phyloP scores from a whole-genome alignment of 2,329 filamentous ascomycete species.

The Aspergillus caelatus region DNA sequence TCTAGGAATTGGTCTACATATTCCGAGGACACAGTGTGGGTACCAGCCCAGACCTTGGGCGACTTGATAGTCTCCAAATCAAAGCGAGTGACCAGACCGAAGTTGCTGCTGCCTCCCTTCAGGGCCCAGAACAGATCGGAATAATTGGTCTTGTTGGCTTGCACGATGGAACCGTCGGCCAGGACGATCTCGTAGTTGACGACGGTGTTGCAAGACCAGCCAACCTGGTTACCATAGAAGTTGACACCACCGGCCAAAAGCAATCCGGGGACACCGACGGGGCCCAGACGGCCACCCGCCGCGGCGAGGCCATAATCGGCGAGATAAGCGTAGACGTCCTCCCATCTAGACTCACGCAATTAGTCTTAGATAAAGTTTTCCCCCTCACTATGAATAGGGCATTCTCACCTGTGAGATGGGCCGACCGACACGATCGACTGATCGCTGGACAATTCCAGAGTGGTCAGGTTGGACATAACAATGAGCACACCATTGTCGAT shows the following conservation, averaged over 20 bases:
- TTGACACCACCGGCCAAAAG: slow-evolving; percentile 33
- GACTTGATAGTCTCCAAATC: slow-evolving; percentile 38
- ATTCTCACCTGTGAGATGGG: slow-evolving; percentile 27
- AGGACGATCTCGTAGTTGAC: slow-evolving; percentile 41
- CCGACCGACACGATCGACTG: slow-evolving; percentile 33
- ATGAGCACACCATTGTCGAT: slow-evolving; percentile 38
- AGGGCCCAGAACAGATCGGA: slow-evolving; percentile 44
- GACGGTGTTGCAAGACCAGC: slow-evolving; percentile 33
- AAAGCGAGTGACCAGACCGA: slow-evolving; percentile 47
- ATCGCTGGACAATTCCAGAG: slow-evolving; percentile 30
- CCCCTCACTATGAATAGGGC: not conserved
- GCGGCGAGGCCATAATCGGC: slow-evolving; percentile 23
- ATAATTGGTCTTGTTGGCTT: slow-evolving; percentile 35
- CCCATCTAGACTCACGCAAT: slow-evolving; percentile 26
- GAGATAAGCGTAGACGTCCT: slow-evolving; percentile 37
- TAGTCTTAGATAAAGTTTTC: not conserved
- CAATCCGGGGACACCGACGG: slow-evolving; percentile 33
- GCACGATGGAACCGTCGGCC: slow-evolving; percentile 39
- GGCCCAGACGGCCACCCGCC: slow-evolving; percentile 31
- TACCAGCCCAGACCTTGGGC: slow-evolving; percentile 38
- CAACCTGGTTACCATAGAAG: slow-evolving; percentile 34
- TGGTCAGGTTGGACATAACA: slow-evolving; percentile 35
- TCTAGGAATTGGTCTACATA: slow-evolving; percentile 30
- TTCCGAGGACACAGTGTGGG: slow-evolving; percentile 27
- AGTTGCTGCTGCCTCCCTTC: slow-evolving; percentile 49